Evolutionary conservation across 2,329 filamentous ascomycete species (phyloP), one percentile per base, ranked within the genome.

Genomic region (Biscogniauxia mediterranea): DNA sequence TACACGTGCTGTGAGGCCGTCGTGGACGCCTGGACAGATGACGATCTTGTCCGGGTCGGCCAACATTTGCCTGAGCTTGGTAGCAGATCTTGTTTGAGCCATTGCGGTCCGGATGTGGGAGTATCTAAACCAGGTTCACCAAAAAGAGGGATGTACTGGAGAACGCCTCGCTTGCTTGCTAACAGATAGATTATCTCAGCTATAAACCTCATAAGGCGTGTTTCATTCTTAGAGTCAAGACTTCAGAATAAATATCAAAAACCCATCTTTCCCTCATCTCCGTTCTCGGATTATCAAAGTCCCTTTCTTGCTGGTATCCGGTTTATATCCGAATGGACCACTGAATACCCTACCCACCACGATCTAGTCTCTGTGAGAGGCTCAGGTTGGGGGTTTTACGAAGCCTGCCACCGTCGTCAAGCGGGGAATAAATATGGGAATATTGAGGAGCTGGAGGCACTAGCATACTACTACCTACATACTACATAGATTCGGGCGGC

Each of bases 1-100:
- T 60, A 90, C 82, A 0, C 87, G 79, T 0, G 88, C 86, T 1
- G 85, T 86, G 58, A 89, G 81, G 13, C 88, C 88, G 77, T 91
- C 88, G 69, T 89, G 89, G 2, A 90, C 87, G 32, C 88, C 87
- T 0, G 87, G 87, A 56, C 83, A 86, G 2, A 88, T 79, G 49
- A 90, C 68, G 52, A 82, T 75, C 54, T 77, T 74, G 28, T 75
- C 69, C 15, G 73, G 67, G 19, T 79, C 74, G 1, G 71, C 68
- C 15, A 83, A 69, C 56, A 77, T 75, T 52, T 75, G 70, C 54
- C 79, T 76, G 51, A 82, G 77, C 65, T 71, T 75, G 19, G 75
- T 71, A 51, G 64, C 62, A 26, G 66, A 63, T 56, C 64, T 64
- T 9, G 55, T 58, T 50, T 66, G 64, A 13, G 64, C 64, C 66